These are phyloP conservation scores for cucumber (Cucumis sativus) DNA, from an alignment of 306 rosid genomes.

Conservation along the genomic window DNA sequence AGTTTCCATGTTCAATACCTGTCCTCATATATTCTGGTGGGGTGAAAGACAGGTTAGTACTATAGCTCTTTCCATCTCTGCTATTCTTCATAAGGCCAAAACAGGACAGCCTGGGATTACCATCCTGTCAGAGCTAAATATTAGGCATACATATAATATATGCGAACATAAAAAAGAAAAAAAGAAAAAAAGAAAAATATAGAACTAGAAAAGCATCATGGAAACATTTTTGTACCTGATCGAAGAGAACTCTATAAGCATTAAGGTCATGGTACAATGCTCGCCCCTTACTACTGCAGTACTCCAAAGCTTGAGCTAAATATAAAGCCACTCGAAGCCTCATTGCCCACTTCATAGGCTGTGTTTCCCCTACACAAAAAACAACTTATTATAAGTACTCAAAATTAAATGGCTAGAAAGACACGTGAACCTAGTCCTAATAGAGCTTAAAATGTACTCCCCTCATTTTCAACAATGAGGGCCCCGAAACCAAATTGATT, in stretches of 20 bases:
- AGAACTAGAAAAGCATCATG: not conserved
- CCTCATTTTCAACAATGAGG: not conserved
- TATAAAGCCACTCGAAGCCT: constrained; percentile 94
- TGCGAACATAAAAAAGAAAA: not conserved
- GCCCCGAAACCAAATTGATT: not conserved
- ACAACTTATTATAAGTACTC: constrained; percentile 15
- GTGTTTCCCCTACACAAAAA: constrained; percentile 61
- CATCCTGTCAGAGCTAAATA: constrained; percentile 41
- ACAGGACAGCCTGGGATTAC: constrained; percentile 91
- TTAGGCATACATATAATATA: not conserved
- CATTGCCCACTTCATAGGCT: constrained; percentile 99
- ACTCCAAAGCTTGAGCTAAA: constrained; percentile 92
- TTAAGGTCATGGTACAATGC: constrained; percentile 94
- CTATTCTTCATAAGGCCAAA: constrained; percentile 99
- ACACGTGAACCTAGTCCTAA: not conserved
- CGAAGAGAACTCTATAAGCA: constrained; percentile 91
- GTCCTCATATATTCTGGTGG: constrained; percentile 98
- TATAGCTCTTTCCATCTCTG: constrained; percentile 93
- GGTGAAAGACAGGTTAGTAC: constrained; percentile 95
- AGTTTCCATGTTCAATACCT: constrained; percentile 24
- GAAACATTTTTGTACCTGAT: constrained; percentile 32
- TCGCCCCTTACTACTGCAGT: constrained; percentile 75
- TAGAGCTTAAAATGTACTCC: not conserved
- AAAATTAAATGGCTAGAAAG: not conserved
- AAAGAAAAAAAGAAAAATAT: not conserved